A percentile compares a stretch with the other conserved stretches of the same genome.
phyloP scores from a whole-genome alignment of 2,329 filamentous ascomycete species.

The Seiridium unicorne region DNA sequence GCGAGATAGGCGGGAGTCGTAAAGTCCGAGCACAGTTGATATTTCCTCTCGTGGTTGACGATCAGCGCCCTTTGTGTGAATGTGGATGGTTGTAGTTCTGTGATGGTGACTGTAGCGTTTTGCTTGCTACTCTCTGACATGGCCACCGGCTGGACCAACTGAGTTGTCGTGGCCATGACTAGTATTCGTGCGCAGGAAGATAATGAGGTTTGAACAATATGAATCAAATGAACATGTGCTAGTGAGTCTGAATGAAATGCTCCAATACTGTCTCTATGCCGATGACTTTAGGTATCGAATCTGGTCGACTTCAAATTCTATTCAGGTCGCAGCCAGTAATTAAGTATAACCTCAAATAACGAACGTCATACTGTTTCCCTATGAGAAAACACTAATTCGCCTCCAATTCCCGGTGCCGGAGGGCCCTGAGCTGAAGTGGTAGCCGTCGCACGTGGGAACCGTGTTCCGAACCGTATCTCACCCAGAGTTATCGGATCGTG shows the following conservation, averaged over 20 bases:
- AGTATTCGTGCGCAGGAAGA: background rate
- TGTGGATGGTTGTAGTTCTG: background rate
- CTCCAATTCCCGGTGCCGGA: background rate
- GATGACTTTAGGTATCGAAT: too few relatives aligned
- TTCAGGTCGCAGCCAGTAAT: background rate
- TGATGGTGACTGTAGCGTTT: background rate
- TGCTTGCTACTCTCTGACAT: background rate
- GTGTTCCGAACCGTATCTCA: background rate
- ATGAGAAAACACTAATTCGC: background rate
- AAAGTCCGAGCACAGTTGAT: background rate
- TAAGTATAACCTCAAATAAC: background rate
- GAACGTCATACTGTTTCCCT: background rate
- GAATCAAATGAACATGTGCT: background rate
- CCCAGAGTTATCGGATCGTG: background rate
- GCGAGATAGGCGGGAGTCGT: background rate
- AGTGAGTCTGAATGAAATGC: background rate
- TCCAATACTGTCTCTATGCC: too few relatives aligned
- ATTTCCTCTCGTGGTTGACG: constrained; percentile 5
- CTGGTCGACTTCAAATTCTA: too few relatives aligned
- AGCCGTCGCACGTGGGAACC: background rate
- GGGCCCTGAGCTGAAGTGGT: background rate
- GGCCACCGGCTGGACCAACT: background rate
- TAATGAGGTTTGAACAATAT: background rate
- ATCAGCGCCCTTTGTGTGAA: constrained; percentile 2
- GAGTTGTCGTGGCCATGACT: background rate